Evolutionary conservation across 140 eudicot species (phyloP).

Genomic region (Ambrosia hybrid): DNA sequence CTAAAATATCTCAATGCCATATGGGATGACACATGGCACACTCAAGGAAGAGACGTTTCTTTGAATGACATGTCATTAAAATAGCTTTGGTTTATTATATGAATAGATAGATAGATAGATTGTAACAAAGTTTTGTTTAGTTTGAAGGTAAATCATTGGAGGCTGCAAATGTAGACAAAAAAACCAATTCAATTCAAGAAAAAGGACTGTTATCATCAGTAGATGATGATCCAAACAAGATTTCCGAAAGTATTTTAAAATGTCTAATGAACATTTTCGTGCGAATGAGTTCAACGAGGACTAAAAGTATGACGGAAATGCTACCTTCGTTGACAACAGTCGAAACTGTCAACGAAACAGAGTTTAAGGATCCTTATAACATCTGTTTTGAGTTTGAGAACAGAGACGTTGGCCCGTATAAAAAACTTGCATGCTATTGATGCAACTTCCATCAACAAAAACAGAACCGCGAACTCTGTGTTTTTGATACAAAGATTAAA

Average conservation of each 20-base stretch:
- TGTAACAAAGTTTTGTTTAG: conserved; percentile 34
- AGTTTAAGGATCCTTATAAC: conserved; percentile 67
- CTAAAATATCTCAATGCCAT: too few relatives aligned
- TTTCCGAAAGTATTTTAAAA: conserved; percentile 68
- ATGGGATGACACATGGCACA: too few relatives aligned
- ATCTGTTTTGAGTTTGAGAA: conserved; percentile 46
- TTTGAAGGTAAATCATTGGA: conserved; percentile 45
- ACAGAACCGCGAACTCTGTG: conserved; percentile 54
- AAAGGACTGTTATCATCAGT: conserved; percentile 32
- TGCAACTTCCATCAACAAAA: conserved; percentile 63
- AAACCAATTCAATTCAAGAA: conserved; percentile 32
- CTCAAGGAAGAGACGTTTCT: too few relatives aligned
- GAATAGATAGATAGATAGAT: too few relatives aligned
- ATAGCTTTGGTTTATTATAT: too few relatives aligned
- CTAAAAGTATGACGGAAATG: conserved; percentile 40
- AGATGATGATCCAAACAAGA: conserved; percentile 63
- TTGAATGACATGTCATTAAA: too few relatives aligned
- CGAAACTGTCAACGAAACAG: conserved; percentile 31
- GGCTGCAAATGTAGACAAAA: conserved; percentile 39
- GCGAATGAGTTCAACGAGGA: conserved; percentile 67
- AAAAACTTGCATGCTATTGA: conserved; percentile 56
- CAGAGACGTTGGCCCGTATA: conserved; percentile 71
- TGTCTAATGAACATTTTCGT: conserved; percentile 68
- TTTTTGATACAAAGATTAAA: conserved; percentile 69
- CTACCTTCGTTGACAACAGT: conserved; percentile 37